These are phyloP conservation scores for Zychaea mexicana DNA, from an alignment of 371 early-diverging fungal species.

Conservation along the genomic window DNA sequence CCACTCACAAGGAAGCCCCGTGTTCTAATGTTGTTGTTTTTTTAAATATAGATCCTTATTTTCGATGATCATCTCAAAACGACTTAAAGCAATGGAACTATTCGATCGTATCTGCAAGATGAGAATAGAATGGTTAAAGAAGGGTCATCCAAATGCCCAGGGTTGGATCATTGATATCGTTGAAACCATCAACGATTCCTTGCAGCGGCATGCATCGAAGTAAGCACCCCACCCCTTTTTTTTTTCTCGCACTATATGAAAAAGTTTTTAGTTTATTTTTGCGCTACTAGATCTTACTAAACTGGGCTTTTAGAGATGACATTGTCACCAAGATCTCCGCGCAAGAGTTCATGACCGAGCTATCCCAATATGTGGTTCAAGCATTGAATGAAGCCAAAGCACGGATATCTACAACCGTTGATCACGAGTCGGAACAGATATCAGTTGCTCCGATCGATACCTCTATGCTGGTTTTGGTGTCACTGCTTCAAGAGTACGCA, in stretches of 20 bases:
- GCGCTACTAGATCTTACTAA: not conserved
- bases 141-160: slow-evolving; percentile 1
- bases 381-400: not conserved
- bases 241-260: too few relatives aligned
- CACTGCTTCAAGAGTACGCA: slow-evolving; percentile 31
- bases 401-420: slow-evolving; percentile 4
- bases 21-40: not conserved
- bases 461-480: slow-evolving; percentile 19
- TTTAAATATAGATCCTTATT: not conserved
- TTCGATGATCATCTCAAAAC: not conserved
- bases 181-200: not conserved
- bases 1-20: not conserved
- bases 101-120: not conserved
- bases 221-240: too few relatives aligned
- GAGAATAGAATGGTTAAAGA: not conserved
- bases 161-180: slow-evolving; percentile 11
- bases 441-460: not conserved
- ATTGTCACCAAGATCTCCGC: not conserved
- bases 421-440: not conserved
- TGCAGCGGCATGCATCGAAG: slow-evolving; percentile 3
- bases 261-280: too few relatives aligned
- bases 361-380: not conserved
- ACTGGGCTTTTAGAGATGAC: not conserved
- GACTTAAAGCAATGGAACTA: not conserved
- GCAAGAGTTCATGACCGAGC: not conserved